Evolutionary conservation across 169 alveolate genomes (phyloP).

Genomic region (Ichthyophthirius multifiliis): DNA sequence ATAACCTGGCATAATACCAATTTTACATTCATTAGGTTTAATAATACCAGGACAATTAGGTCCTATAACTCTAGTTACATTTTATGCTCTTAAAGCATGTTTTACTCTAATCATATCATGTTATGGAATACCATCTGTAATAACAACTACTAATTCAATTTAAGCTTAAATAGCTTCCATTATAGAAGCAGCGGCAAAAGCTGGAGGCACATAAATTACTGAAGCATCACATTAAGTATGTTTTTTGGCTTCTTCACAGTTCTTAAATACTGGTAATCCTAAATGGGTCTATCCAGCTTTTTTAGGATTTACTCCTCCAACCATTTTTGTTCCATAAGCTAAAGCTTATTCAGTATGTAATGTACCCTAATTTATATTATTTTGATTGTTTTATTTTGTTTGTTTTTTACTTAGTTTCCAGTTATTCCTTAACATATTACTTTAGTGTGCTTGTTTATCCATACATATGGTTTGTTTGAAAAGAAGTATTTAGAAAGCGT

Average conservation of each 20-base stretch:
- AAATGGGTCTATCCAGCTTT: constrained; percentile 77
- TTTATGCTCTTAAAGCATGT: constrained; percentile 57
- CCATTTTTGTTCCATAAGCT: constrained; percentile 76
- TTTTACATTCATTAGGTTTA: constrained; percentile 98
- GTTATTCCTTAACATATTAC: constrained; percentile 83
- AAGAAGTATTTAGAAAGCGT: constrained; percentile 18
- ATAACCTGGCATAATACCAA: constrained; percentile 98
- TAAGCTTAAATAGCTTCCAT: constrained; percentile 95
- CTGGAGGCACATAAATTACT: constrained; percentile 96
- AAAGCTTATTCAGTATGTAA: constrained; percentile 76
- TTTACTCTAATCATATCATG: constrained; percentile 97
- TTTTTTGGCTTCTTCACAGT: constrained; percentile 71
- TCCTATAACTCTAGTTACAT: constrained; percentile 68
- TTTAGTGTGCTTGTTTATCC: constrained; percentile 73
- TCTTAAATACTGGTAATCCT: constrained; percentile 74
- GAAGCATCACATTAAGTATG: constrained; percentile 93
- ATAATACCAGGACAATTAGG: constrained; percentile 99
- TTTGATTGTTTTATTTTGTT: background rate
- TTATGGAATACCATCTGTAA: constrained; percentile 98
- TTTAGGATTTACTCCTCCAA: constrained; percentile 81
- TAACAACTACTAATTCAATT: constrained; percentile 93
- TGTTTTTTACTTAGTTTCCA: constrained; percentile 64
- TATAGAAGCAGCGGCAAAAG: constrained; percentile 94
- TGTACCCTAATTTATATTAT: constrained; percentile 56
- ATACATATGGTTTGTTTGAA: constrained; percentile 54